These are phyloP conservation scores for Hibiscus trionum DNA, from an alignment of 345 rosid species.

Conservation along the genomic window DNA sequence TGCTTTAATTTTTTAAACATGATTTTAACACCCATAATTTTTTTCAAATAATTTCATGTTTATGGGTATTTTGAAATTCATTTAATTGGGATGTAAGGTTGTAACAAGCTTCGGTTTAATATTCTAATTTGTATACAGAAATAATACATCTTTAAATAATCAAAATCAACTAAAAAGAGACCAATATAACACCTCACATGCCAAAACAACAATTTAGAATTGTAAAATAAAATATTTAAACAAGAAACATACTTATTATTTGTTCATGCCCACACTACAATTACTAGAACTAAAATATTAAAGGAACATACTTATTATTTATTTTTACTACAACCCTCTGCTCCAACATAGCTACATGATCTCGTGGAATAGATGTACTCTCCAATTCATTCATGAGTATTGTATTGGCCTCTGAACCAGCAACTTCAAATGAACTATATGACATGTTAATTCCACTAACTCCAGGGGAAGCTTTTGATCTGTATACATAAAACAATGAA, in stretches of 20 bases:
- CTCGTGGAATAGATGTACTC: slow-evolving; percentile 42
- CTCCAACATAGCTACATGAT: slow-evolving; percentile 37
- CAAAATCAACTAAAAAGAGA: not conserved
- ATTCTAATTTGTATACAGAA: too few relatives aligned
- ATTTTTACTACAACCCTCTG: slow-evolving; percentile 56
- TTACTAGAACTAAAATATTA: slow-evolving; percentile 11
- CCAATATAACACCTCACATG: not conserved
- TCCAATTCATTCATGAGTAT: slow-evolving; percentile 57
- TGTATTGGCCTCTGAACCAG: slow-evolving; percentile 50
- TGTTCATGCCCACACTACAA: not conserved
- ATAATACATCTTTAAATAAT: not conserved
- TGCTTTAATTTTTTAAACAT: too few relatives aligned
- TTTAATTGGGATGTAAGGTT: too few relatives aligned
- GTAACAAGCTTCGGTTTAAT: too few relatives aligned
- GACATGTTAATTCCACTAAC: slow-evolving; percentile 52
- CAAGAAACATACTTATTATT: not conserved
- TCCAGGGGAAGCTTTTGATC: slow-evolving; percentile 64
- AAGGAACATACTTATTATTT: slow-evolving; percentile 53
- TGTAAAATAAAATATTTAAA: not conserved
- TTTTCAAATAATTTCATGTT: too few relatives aligned
- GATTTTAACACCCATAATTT: too few relatives aligned
- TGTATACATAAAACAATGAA: slow-evolving; percentile 23
- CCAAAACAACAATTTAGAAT: not conserved
- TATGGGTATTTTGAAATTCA: too few relatives aligned
- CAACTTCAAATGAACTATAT: slow-evolving; percentile 50